Base-by-base conservation (phyloP, 108 stramenopile genomes). In the Thalassiosira profunda region DNA sequence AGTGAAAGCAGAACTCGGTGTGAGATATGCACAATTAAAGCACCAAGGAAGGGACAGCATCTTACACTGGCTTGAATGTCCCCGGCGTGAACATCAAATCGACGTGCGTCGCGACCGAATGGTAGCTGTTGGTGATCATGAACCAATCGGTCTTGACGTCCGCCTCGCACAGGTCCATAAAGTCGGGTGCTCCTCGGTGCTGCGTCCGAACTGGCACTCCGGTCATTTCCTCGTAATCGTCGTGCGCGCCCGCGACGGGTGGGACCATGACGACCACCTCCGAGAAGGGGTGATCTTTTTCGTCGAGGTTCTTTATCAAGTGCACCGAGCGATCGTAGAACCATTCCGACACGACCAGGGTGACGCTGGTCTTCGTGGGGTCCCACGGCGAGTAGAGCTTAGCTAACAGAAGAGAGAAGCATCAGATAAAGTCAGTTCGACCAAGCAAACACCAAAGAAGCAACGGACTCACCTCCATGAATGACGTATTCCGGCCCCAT, bases 121-220 rank as follows among this genome's bases (percentile, higher is more conserved):
- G 81, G 40, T 82, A 89, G 0, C 85, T 86, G 70, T 86, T 86
- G 7, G 88, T 86, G 1, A 84, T 74, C 83, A 86, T 86, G 61
- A 89, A 86, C 88, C 88, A 89, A 2, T 75, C 71, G 2, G 84
- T 89, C 40, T 69, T 62, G 12, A 89, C 67, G 24, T 76, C 71
- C 14, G 83, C 88, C 17, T 82, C 84, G 43, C 88, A 89, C 3
- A 89, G 62, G 52, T 89, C 88, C 76, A 84, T 81, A 35, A 69
- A 81, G 62, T 81, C 83, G 9, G 83, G 83, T 20, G 68, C 55
- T 40, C 56, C 70, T 2, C 86, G 70, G 46, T 85, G 69, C 26
- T 85, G 84, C 11, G 82, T 70, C 17, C 70, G 63, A 4, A 79
- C 67, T 12, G 87, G 80, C 6, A 83, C 65, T 23, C 49, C 72